Conservation (phyloP, 129 eudicot genomes). For the Apium graveolens region DNA sequence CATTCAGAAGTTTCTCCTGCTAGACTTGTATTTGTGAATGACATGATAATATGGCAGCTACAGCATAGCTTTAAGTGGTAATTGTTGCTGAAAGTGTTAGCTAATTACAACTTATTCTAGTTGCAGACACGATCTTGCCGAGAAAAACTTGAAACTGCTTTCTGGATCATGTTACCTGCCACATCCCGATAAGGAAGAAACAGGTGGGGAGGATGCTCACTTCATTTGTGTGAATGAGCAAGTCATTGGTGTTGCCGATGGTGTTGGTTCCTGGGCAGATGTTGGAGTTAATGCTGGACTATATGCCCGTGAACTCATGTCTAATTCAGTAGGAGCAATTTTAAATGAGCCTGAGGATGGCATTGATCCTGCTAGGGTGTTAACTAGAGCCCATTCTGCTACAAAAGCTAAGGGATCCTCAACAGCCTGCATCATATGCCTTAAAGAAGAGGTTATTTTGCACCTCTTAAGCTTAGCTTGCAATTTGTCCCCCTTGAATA, state of each 20-base stretch:
- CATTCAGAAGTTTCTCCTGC: background rate
- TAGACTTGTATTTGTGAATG: background rate
- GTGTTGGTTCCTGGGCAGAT: conserved; percentile 97
- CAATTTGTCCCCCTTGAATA: background rate
- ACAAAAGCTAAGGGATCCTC: conserved; percentile 78
- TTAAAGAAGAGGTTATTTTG: conserved; percentile 46
- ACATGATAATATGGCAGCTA: background rate
- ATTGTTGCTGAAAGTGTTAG: background rate
- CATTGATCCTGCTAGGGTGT: conserved; percentile 63
- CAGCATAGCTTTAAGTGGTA: background rate
- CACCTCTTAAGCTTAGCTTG: background rate
- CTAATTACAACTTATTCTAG: background rate
- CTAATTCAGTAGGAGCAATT: conserved; percentile 62
- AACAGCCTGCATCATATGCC: conserved; percentile 83
- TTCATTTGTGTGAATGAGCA: conserved; percentile 73
- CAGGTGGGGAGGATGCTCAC: conserved; percentile 97
- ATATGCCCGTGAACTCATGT: conserved; percentile 85
- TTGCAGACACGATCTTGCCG: conserved; percentile 19
- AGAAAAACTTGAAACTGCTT: conserved; percentile 37
- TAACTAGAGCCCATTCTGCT: conserved; percentile 57
- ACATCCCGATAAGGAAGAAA: conserved; percentile 70
- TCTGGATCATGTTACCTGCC: conserved; percentile 84
- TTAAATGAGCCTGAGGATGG: conserved; percentile 38
- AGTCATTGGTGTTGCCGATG: conserved; percentile 96
- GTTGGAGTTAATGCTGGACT: conserved; percentile 82